Percentiles rank a stretch among this genome's conserved stretches.
Conservation (phyloP, 2,329 filamentous ascomycete genomes). For the Trichoderma koningiopsis region DNA sequence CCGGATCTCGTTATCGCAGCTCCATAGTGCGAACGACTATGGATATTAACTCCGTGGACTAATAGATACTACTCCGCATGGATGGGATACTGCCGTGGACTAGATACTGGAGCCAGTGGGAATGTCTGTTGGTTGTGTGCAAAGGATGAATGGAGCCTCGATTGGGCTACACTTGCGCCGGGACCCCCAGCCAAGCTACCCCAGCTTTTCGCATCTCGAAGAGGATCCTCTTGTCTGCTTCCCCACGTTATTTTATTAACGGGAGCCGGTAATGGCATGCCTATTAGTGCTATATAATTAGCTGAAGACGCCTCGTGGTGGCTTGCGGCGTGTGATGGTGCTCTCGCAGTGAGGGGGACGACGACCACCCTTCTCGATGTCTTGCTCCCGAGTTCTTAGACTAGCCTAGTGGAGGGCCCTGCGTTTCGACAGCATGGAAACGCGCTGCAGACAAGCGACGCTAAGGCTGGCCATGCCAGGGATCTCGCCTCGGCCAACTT, state of each 20-base stretch:
- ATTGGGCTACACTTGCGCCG: not conserved
- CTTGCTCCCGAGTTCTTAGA: not conserved
- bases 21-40: slow-evolving; percentile 14
- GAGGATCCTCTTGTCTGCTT: not conserved
- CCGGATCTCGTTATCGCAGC: slow-evolving; percentile 21
- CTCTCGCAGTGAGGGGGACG: not conserved
- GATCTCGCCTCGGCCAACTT: slow-evolving; percentile 11
- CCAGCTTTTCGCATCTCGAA: slow-evolving; percentile 12
- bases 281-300: not conserved
- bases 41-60: not conserved
- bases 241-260: slow-evolving; percentile 10
- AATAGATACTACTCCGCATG: not conserved
- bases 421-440: not conserved
- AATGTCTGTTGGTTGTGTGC: not conserved
- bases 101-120: not conserved
- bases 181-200: not conserved
- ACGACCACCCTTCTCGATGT: not conserved
- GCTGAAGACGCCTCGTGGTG: not conserved
- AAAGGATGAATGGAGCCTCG: not conserved
- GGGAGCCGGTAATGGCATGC: not conserved
- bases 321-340: not conserved
- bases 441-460: not conserved
- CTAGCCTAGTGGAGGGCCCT: not conserved
- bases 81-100: not conserved
- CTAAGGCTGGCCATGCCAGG: slow-evolving; percentile 9